phyloP scores from a whole-genome alignment of 805 yeast species.

The Saccharomycopsis guyanensis region DNA sequence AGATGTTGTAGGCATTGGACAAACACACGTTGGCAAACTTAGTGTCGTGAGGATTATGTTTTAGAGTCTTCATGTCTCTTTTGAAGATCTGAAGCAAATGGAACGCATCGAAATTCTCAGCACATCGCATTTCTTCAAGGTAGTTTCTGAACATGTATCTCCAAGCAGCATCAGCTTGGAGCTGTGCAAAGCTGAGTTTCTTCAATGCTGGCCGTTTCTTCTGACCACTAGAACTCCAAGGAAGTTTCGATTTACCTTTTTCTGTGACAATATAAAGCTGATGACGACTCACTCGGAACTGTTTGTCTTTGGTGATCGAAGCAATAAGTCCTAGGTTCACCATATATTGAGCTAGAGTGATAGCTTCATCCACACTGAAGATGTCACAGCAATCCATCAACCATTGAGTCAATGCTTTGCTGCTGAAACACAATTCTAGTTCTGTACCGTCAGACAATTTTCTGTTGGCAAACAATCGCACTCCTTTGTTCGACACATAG shows the following conservation, averaged over 20 bases:
- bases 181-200: slow-evolving; percentile 17
- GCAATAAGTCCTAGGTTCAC: slow-evolving; percentile 39
- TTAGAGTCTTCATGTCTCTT: slow-evolving; percentile 37
- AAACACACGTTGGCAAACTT: slow-evolving; percentile 45
- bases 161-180: slow-evolving; percentile 69
- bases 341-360: slow-evolving; percentile 44
- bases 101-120: slow-evolving; percentile 71
- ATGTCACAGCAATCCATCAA: slow-evolving; percentile 82
- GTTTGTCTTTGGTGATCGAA: slow-evolving; percentile 35
- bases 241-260: slow-evolving; percentile 27
- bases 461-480: slow-evolving; percentile 46
- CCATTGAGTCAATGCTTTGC: slow-evolving; percentile 82
- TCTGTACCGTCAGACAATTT: slow-evolving; percentile 24
- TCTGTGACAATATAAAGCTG: slow-evolving; percentile 37
- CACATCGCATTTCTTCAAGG: slow-evolving; percentile 55
- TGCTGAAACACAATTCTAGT: slow-evolving; percentile 43
- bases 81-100: slow-evolving; percentile 47
- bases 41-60: slow-evolving; percentile 24
- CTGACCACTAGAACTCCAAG: not conserved
- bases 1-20: slow-evolving; percentile 56
- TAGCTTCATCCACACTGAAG: slow-evolving; percentile 43
- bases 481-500: slow-evolving; percentile 58
- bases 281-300: slow-evolving; percentile 31
- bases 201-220: not conserved
- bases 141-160: slow-evolving; percentile 61